Percentiles rank a stretch among this genome's conserved stretches.
These are phyloP conservation scores for Garcileccinum viscosum DNA, from an alignment of 1,284 basidiomycete species.

Conservation along the genomic window DNA sequence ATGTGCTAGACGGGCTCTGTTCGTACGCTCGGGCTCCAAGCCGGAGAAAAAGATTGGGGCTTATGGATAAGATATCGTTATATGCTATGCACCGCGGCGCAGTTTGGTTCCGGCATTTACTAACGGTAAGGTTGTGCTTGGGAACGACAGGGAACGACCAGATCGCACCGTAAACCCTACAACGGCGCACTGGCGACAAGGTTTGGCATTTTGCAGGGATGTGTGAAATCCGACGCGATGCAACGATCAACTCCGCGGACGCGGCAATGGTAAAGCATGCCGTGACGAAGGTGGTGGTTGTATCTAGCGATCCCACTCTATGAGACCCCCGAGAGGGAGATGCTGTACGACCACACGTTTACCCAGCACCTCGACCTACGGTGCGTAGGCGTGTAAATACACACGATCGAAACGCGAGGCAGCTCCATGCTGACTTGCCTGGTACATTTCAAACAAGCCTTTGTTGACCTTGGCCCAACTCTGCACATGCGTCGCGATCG, in stretches of 20 bases:
- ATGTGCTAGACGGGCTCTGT: not conserved
- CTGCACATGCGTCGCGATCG: slow-evolving; percentile 84
- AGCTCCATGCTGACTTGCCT: slow-evolving; percentile 48
- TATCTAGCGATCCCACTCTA: slow-evolving; percentile 62
- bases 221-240: slow-evolving; percentile 28
- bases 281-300: slow-evolving; percentile 1
- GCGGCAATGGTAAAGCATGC: not conserved
- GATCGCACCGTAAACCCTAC: not conserved
- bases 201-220: slow-evolving; percentile 3
- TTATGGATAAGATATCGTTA: slow-evolving; percentile 10
- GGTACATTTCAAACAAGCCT: slow-evolving; percentile 96
- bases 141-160: slow-evolving; percentile 11
- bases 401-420: not conserved
- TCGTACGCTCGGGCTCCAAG: slow-evolving; percentile 2
- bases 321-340: slow-evolving; percentile 82
- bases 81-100: not conserved
- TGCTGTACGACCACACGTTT: slow-evolving; percentile 99
- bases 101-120: slow-evolving; percentile 1
- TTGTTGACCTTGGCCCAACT: slow-evolving; percentile 90
- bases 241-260: slow-evolving; percentile 29
- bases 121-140: slow-evolving; percentile 1
- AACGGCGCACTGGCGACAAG: not conserved
- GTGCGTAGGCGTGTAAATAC: slow-evolving; percentile 2
- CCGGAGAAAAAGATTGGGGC: not conserved
- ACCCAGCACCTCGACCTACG: slow-evolving; percentile 86